Evolutionary conservation across 805 yeast genomes (phyloP).

Genomic region (Isabelozyma rhagii): DNA sequence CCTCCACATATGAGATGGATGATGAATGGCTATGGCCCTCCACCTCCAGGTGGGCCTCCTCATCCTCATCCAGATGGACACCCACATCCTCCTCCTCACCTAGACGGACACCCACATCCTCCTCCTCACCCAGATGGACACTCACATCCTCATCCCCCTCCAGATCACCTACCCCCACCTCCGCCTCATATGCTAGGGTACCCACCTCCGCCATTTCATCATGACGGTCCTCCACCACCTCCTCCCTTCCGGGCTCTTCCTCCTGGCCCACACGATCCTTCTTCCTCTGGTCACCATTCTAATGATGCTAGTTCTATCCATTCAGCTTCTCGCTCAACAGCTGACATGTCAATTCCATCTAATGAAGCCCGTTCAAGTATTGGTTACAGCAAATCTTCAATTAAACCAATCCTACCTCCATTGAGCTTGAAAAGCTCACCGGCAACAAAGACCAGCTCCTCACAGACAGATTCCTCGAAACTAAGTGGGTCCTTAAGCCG

Average conservation of each 20-base stretch:
- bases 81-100: conserved; percentile 1
- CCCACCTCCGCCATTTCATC: conserved; percentile 1
- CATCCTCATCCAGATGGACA: conserved; percentile 3
- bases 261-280: background rate
- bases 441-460: too few species aligned
- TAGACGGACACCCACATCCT: conserved; percentile 1
- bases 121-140: conserved; percentile 4
- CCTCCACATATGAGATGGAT: conserved; percentile 1
- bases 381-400: too few species aligned
- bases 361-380: too few species aligned
- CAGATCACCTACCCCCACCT: conserved; percentile 7
- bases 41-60: conserved; percentile 1
- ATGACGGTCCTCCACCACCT: conserved; percentile 3
- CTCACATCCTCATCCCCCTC: background rate
- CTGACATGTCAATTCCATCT: too few species aligned
- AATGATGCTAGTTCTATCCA: too few species aligned
- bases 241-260: conserved; percentile 3
- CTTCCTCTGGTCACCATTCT: background rate
- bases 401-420: too few species aligned
- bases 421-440: too few species aligned
- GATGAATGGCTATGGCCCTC: background rate
- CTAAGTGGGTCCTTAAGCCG: too few species aligned
- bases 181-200: conserved; percentile 5
- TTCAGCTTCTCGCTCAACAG: too few species aligned
- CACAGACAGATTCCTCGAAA: too few species aligned